Conservation (phyloP, 345 rosid genomes). For the Erysimum cheiranthoides region DNA sequence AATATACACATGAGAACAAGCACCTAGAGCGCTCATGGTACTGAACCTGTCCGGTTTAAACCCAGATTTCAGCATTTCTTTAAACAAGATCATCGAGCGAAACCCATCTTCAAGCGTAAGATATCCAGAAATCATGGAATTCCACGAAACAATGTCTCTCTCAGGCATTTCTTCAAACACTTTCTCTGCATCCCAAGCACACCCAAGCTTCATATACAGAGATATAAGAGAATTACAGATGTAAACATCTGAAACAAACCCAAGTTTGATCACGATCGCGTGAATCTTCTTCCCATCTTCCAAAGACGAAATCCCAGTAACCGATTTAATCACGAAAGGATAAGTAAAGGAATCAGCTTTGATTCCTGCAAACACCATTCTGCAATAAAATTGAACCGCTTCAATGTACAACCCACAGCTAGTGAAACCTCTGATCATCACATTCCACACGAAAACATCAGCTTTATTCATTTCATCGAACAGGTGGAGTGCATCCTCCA, state of each 20-base stretch:
- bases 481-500: constrained; percentile 64
- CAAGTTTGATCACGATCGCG: constrained; percentile 59
- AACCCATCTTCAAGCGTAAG: constrained; percentile 56
- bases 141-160: constrained; percentile 84
- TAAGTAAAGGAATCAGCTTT: constrained; percentile 60
- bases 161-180: constrained; percentile 70
- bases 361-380: constrained; percentile 61
- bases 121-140: constrained; percentile 74
- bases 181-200: constrained; percentile 56
- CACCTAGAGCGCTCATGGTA: constrained; percentile 61
- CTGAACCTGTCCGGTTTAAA: constrained; percentile 59
- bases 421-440: constrained; percentile 66
- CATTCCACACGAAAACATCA: constrained; percentile 65
- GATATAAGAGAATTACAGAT: constrained; percentile 68
- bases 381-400: constrained; percentile 49
- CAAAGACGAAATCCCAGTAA: constrained; percentile 49
- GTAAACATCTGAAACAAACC: constrained; percentile 65
- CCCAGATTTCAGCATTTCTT: constrained; percentile 55
- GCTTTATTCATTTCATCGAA: constrained; percentile 67
- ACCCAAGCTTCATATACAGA: constrained; percentile 63
- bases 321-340: constrained; percentile 78
- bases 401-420: constrained; percentile 54
- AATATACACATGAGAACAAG: constrained; percentile 54
- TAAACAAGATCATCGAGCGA: constrained; percentile 51
- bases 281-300: constrained; percentile 61